These are phyloP conservation scores for Paxillus involutus DNA, from an alignment of 768 basidiomycete genomes.

Conservation along the genomic window DNA sequence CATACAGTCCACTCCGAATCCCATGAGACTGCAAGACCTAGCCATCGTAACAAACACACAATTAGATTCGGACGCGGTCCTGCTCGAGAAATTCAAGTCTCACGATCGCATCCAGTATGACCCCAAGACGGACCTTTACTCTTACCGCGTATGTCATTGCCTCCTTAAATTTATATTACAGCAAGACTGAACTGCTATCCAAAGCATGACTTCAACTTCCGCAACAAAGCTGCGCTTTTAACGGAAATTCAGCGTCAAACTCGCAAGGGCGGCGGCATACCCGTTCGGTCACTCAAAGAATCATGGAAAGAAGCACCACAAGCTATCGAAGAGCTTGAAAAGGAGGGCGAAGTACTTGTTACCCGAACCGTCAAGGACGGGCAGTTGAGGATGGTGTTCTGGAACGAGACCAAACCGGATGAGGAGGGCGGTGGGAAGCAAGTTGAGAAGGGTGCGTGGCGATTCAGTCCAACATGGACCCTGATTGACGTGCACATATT, in stretches of 20 bases:
- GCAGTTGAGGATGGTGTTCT: slow-evolving; percentile 81
- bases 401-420: slow-evolving; percentile 83
- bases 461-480: not conserved
- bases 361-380: slow-evolving; percentile 84
- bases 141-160: slow-evolving; percentile 65
- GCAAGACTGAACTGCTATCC: slow-evolving; percentile 3
- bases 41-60: slow-evolving; percentile 80
- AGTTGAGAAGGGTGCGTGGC: slow-evolving; percentile 75
- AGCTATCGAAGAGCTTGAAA: slow-evolving; percentile 87
- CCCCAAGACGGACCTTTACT: slow-evolving; percentile 80
- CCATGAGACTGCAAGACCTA: slow-evolving; percentile 86
- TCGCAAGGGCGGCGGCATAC: slow-evolving; percentile 80
- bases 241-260: slow-evolving; percentile 86
- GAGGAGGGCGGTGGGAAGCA: slow-evolving; percentile 67
- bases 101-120: slow-evolving; percentile 83
- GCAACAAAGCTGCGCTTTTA: slow-evolving; percentile 79
- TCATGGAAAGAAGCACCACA: slow-evolving; percentile 86
- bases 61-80: slow-evolving; percentile 63
- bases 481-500: slow-evolving; percentile 6
- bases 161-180: not conserved
- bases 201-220: slow-evolving; percentile 85
- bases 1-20: slow-evolving; percentile 61
- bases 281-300: slow-evolving; percentile 83
- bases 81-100: slow-evolving; percentile 78
- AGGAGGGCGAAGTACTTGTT: slow-evolving; percentile 86